Conservation (phyloP, 2,329 filamentous ascomycete species). For the Talaromyces marneffei region DNA sequence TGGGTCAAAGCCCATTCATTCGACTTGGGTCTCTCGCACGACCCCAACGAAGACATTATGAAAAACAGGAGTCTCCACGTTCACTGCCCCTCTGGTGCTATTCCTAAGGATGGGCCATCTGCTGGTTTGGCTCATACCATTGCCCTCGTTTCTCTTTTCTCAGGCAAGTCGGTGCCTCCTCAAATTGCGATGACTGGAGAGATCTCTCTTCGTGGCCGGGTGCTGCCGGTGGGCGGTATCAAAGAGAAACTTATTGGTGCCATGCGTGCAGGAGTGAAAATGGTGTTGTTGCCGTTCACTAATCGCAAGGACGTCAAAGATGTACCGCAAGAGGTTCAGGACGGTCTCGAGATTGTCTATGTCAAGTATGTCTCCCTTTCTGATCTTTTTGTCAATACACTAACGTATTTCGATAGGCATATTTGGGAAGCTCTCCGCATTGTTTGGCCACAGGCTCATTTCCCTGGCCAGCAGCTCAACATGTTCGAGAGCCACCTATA, state of each 20-base stretch:
- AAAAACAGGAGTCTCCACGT: slow-evolving; percentile 90
- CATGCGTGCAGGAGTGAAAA: slow-evolving; percentile 86
- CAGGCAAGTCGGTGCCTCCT: slow-evolving; percentile 76
- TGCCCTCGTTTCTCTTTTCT: slow-evolving; percentile 85
- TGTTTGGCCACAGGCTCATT: slow-evolving; percentile 86
- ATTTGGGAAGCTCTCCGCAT: slow-evolving; percentile 90
- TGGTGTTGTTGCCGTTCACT: slow-evolving; percentile 76
- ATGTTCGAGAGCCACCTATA: slow-evolving; percentile 74
- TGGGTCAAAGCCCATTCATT: slow-evolving; percentile 98
- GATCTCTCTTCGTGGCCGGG: slow-evolving; percentile 73
- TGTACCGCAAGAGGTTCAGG: slow-evolving; percentile 80
- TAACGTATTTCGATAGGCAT: slow-evolving; percentile 51
- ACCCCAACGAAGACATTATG: slow-evolving; percentile 88
- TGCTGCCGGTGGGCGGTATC: slow-evolving; percentile 93
- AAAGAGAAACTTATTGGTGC: slow-evolving; percentile 98
- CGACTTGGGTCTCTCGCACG: slow-evolving; percentile 75
- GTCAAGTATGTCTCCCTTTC: slow-evolving; percentile 62
- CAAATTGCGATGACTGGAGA: slow-evolving; percentile 91
- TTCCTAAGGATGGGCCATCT: slow-evolving; percentile 80
- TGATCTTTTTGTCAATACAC: slow-evolving; percentile 15
- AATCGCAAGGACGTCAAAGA: slow-evolving; percentile 92
- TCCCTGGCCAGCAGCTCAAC: slow-evolving; percentile 68
- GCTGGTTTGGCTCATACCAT: slow-evolving; percentile 93
- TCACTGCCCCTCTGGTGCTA: slow-evolving; percentile 89
- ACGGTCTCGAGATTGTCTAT: slow-evolving; percentile 80